Evolutionary conservation across 345 rosid species (phyloP).

Genomic region (Gossypium stocksii): DNA sequence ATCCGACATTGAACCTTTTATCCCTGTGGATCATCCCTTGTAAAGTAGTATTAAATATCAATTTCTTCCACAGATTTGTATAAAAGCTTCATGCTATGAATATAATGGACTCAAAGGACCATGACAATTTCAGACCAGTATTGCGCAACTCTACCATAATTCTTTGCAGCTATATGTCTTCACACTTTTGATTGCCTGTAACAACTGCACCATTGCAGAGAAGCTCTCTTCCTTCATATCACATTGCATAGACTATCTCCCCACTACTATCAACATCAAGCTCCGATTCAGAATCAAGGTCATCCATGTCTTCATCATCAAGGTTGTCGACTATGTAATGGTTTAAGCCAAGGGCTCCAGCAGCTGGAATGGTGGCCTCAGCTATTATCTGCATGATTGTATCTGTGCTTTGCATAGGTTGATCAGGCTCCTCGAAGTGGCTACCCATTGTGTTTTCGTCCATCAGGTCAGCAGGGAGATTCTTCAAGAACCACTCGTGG

Average conservation of each 20-base stretch:
- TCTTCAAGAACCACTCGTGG: conserved; percentile 87
- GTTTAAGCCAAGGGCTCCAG: conserved; percentile 45
- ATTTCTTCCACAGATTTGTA: conserved; percentile 14
- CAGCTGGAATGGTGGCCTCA: conserved; percentile 83
- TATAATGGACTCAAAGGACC: conserved; percentile 15
- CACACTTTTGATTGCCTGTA: background rate
- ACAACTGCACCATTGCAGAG: conserved; percentile 4
- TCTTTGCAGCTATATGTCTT: conserved; percentile 14
- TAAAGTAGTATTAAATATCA: conserved; percentile 4
- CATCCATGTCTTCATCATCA: conserved; percentile 95
- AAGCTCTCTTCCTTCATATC: conserved; percentile 14
- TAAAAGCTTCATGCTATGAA: conserved; percentile 17
- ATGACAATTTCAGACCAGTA: background rate
- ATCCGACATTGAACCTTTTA: background rate
- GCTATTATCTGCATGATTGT: conserved; percentile 91
- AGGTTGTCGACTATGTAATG: conserved; percentile 44
- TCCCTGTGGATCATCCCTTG: background rate
- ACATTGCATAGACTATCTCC: conserved; percentile 76
- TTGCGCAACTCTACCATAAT: conserved; percentile 8
- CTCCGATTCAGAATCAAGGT: conserved; percentile 75
- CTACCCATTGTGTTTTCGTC: conserved; percentile 45
- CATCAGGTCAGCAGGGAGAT: conserved; percentile 78
- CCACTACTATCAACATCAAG: conserved; percentile 92
- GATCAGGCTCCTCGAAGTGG: conserved; percentile 76
- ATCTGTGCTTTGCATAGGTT: conserved; percentile 76